Base-by-base conservation (phyloP, 257 asterid species). In the Primulina tabacum region DNA sequence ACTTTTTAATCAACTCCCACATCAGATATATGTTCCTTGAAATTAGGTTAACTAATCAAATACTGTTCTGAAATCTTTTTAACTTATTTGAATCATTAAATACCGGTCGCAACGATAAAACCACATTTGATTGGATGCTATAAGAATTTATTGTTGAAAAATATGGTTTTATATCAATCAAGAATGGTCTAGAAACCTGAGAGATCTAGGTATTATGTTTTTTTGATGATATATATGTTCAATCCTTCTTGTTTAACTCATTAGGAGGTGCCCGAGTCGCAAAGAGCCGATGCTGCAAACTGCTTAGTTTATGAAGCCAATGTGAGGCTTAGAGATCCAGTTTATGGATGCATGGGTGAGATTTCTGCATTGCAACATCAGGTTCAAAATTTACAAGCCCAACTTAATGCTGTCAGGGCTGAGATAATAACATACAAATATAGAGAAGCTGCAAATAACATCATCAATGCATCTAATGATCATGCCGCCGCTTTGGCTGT, bases 311-410 rank as follows among this genome's bases (percentile, higher is more conserved):
- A 89, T 63, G 98, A 92, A 76, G 98, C 98, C 18, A 92, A 92
- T 40, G 95, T 89, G 68, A 78, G 98, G 81, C 84, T 92, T 7
- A 74, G 96, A 24, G 97, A 92, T 80, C 98, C 98, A 0, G 90
- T 92, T 0, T 92, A 92, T 16, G 98, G 98, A 38, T 89, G 97
- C 95, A 92, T 89, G 98, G 98, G 97, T 30, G 98, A 95, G 9
- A 87, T 92, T 17, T 92, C 96, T 0, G 80, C 96, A 20, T 75
- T 92, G 65, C 98, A 89, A 61, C 98, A 88, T 50, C 91, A 92
- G 69, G 76, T 89, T 60, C 96, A 92, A 64, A 33, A 82, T 37
- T 72, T 92, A 17, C 96, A 92, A 69, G 87, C 87, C 5, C 96
- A 92, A 24, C 88, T 89, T 52, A 88, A 82, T 69, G 89, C 90